Conservation (phyloP, 2,329 filamentous ascomycete genomes). For the Phialemonium atrogriseum region DNA sequence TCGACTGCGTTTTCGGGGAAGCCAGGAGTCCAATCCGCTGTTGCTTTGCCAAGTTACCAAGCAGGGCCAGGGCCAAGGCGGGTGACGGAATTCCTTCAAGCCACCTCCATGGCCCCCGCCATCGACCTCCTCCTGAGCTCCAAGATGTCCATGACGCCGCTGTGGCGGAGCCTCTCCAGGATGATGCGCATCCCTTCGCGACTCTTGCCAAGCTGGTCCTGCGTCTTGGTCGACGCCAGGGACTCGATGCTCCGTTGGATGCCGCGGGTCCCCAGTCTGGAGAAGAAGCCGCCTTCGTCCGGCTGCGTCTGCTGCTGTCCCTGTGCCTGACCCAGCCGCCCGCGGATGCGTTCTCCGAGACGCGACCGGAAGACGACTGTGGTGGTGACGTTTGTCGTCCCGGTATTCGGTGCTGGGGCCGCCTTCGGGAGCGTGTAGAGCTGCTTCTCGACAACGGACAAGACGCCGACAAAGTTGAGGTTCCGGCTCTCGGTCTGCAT, state of each 20-base stretch:
- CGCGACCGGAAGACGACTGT: constrained; percentile 65
- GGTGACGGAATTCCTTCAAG: constrained; percentile 5
- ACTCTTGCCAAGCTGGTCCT: constrained; percentile 71
- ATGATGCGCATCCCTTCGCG: constrained; percentile 79
- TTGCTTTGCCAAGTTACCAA: too few relatives aligned
- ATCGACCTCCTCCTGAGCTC: constrained; percentile 42
- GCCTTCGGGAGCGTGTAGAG: constrained; percentile 44
- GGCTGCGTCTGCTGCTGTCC: constrained; percentile 30
- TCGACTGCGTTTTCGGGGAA: too few relatives aligned
- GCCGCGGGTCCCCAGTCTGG: constrained; percentile 58
- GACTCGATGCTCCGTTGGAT: constrained; percentile 73
- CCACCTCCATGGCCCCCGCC: constrained; percentile 22
- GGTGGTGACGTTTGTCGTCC: constrained; percentile 61
- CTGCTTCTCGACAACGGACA: constrained; percentile 72
- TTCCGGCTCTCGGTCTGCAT: constrained; percentile 78
- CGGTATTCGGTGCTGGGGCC: constrained; percentile 11
- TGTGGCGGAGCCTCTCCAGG: constrained; percentile 58
- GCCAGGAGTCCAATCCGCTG: too few relatives aligned
- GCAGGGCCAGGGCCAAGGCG: too few relatives aligned
- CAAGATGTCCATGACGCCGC: constrained; percentile 48
- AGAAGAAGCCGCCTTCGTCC: constrained; percentile 42
- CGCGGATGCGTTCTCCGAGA: constrained; percentile 56
- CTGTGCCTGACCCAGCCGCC: constrained; percentile 28
- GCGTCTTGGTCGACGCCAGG: constrained; percentile 68
- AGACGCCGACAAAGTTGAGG: constrained; percentile 71